phyloP scores from a whole-genome alignment of 192 early-diverging fungal species.

The Chytriomyces sp. region DNA sequence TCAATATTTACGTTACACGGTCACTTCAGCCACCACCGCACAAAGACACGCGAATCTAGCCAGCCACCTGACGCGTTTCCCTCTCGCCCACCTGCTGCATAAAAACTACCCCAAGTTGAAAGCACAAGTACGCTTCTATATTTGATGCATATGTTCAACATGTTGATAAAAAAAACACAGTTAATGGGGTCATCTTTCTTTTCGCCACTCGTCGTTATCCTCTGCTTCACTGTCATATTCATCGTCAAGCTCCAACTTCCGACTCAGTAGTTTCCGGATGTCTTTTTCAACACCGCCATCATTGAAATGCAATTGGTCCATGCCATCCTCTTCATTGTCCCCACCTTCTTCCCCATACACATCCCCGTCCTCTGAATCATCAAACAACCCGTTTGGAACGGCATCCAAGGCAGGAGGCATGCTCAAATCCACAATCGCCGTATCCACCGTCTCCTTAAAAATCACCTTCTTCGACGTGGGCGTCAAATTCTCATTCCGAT shows the following conservation, averaged over 20 bases:
- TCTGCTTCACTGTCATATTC: conserved; percentile 16
- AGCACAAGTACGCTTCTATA: neutral
- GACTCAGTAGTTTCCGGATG: conserved; percentile 8
- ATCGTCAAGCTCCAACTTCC: neutral
- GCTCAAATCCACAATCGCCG: conserved; percentile 21
- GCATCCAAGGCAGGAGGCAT: conserved; percentile 15
- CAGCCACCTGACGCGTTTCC: neutral
- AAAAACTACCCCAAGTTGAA: neutral
- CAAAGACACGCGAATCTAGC: neutral
- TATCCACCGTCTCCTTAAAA: conserved; percentile 31
- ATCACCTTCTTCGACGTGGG: neutral
- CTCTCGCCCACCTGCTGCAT: neutral
- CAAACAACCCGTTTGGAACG: conserved; percentile 26
- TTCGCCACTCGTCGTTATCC: conserved; percentile 23
- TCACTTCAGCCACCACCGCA: neutral
- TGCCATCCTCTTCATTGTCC: neutral
- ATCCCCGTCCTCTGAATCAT: conserved; percentile 1
- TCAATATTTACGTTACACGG: neutral
- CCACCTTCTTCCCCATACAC: neutral
- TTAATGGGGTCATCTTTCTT: neutral
- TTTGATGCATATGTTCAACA: neutral
- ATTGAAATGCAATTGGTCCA: conserved; percentile 1
- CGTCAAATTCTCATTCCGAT: neutral
- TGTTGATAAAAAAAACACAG: neutral
- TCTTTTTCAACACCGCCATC: conserved; percentile 30